Evolutionary conservation across 2,329 filamentous ascomycete genomes (phyloP), one percentile per base, ranked within the genome.

Genomic region (Acrodontium crateriforme): DNA sequence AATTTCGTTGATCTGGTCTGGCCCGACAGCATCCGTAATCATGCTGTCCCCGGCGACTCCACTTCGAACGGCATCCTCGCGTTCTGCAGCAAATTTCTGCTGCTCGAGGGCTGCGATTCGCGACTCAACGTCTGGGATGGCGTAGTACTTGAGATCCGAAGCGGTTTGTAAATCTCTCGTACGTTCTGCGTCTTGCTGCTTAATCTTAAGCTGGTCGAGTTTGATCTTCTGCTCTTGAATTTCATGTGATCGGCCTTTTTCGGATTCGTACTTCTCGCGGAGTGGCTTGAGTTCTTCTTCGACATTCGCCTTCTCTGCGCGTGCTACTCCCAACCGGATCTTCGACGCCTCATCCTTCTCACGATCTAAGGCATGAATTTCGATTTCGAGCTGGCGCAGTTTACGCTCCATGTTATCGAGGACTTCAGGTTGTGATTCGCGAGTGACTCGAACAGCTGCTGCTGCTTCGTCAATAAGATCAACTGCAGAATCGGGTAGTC

Each of bases 1-100:
- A 36, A 98, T 98, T 51, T 95, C 87, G 53, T 98, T 95, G 67
- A 98, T 98, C 55, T 98, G 85, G 40, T 98, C 89, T 8, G 85
- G 84, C 5, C 89, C 89, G 40, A 98, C 89, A 25, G 89, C 71
- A 51, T 98, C 89, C 3, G 85, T 91, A 30, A 95, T 70, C 54
- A 95, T 76, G 14, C 81, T 52, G 31, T 71, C 71, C 29, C 74
- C 59, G 16, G 71, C 70, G 3, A 64, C 56, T 18, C 79, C 80
- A 16, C 62, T 55, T 16, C 60, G 58, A 22, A 58, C 55, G 28
- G 58, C 63, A 30, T 67, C 61, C 38, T 75, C 69, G 7, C 74
- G 77, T 52, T 95, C 89, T 3, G 80, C 78, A 51, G 92, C 82
- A 3, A 80, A 77, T 25, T 69, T 71, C 38, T 87, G 78, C 27